Evolutionary conservation across 306 rosid genomes (phyloP).

Genomic region (Begonia fuchsioides): DNA sequence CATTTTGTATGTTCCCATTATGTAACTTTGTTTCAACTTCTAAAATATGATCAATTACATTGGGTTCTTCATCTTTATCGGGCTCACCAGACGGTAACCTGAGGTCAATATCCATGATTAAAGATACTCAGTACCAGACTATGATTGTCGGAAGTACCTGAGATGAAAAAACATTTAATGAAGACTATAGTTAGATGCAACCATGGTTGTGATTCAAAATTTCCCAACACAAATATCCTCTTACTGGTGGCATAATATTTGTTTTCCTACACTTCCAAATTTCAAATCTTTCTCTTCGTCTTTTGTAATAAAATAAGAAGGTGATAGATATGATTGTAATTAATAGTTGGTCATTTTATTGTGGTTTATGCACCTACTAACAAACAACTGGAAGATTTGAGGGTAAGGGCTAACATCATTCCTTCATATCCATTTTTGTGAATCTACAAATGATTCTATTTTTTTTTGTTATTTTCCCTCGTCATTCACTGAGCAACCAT

Average conservation of each 20-base stretch:
- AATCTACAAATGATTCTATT: too few relatives aligned
- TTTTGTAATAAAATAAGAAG: too few relatives aligned
- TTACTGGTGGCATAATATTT: background rate
- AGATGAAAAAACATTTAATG: conserved; percentile 12
- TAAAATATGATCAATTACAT: conserved; percentile 57
- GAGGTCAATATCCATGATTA: conserved; percentile 84
- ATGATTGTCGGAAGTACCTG: conserved; percentile 35
- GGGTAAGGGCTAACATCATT: too few relatives aligned
- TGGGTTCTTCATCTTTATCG: conserved; percentile 68
- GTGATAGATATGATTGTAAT: too few relatives aligned
- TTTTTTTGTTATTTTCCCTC: too few relatives aligned
- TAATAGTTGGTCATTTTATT: too few relatives aligned
- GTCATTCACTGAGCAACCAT: too few relatives aligned
- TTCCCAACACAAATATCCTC: background rate
- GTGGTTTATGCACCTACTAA: too few relatives aligned
- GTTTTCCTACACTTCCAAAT: background rate
- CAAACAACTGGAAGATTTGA: too few relatives aligned
- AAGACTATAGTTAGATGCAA: background rate
- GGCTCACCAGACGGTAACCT: conserved; percentile 87
- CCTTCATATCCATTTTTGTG: too few relatives aligned
- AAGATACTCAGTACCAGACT: conserved; percentile 16
- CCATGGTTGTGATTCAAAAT: background rate
- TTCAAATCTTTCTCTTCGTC: too few relatives aligned
- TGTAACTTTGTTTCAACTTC: conserved; percentile 68
- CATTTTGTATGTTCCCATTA: conserved; percentile 52